Evolutionary conservation across 2,329 filamentous ascomycete genomes (phyloP), one percentile per base, ranked within the genome.

Genomic region (Dactylellina haptotyla): DNA sequence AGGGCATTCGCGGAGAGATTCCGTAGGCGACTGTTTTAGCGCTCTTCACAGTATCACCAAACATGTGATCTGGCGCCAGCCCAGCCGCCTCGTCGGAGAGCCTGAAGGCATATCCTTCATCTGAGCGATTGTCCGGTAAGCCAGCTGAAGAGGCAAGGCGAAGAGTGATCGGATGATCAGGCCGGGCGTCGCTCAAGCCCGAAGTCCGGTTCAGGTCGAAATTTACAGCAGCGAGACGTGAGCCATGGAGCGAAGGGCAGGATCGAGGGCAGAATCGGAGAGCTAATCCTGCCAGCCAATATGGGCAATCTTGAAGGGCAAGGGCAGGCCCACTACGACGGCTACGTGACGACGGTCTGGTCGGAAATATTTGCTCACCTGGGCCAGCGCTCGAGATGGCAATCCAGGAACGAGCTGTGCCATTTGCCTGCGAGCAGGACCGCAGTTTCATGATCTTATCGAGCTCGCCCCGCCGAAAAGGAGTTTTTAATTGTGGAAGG

Each of bases 321-420:
- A 32, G 56, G 64, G 48, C 56, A 62, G 46, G 64, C 56, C 37
- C 23, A 51, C 56, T 41, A 28, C 9, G 37, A 56, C 56, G 54
- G 45, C 45, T 28, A 62, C 50, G 62, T 69, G 64, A 69, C 56
- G 48, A 62, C 64, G 48, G 46, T 48, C 56, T 48, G 10, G 8
- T 69, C 56, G 64, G 64, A 62, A 46, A 69, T 69, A 69, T 62
- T 69, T 69, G 64, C 64, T 69, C 64, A 69, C 37, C 46, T 37
- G 20, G 41, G 20, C 62, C 62, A 57, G 20, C 32, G 18, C 56
- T 53, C 59, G 10, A 16, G n/a, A 45, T 50, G 25, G 51, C 18
- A 23, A 26, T 28, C 46, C 46, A 26, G 46, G 18, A 9, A 32
- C 16, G n/a, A n/a, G n/a, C n/a, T n/a, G n/a, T n/a, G n/a, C n/a